Percentiles rank a stretch among this genome's conserved stretches.
Evolutionary conservation across 768 basidiomycete species (phyloP).

Genomic region (Leucosporidium creatinivorum): DNA sequence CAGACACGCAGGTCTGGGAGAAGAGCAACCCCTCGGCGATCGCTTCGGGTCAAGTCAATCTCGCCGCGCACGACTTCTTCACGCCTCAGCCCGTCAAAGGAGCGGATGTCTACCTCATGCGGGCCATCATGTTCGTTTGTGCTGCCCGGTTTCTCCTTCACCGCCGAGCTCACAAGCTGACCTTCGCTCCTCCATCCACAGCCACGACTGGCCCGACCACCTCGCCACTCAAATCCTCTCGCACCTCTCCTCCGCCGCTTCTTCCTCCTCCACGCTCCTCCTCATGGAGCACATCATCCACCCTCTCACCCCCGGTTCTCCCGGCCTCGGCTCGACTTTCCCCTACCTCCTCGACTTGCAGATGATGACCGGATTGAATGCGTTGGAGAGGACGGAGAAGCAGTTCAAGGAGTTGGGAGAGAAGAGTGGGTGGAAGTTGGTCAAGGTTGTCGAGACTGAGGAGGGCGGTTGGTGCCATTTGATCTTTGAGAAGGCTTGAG

Average conservation of each 20-base stretch:
- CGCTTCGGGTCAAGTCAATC: conserved; percentile 5
- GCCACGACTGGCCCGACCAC: conserved; percentile 69
- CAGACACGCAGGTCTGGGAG: conserved; percentile 23
- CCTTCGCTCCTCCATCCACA: background rate
- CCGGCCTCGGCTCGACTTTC: background rate
- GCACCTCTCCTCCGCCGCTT: conserved; percentile 47
- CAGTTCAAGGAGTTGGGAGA: conserved; percentile 7
- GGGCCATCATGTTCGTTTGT: conserved; percentile 51
- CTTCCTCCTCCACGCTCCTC: conserved; percentile 53
- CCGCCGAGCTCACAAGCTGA: background rate
- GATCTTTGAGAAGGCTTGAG: too few species aligned
- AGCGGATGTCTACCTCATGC: conserved; percentile 61
- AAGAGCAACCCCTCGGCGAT: background rate
- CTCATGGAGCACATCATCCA: conserved; percentile 61
- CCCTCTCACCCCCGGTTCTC: background rate
- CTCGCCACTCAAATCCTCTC: conserved; percentile 49
- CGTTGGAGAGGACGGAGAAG: conserved; percentile 10
- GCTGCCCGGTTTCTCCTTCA: background rate
- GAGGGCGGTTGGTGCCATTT: too few species aligned
- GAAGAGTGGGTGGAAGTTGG: conserved; percentile 10
- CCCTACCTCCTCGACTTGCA: conserved; percentile 12
- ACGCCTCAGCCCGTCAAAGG: conserved; percentile 50
- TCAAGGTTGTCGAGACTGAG: too few species aligned
- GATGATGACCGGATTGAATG: conserved; percentile 9
- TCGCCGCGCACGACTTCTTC: conserved; percentile 64